A percentile compares a stretch with the other conserved stretches of the same genome.
These are phyloP conservation scores for Fusarium domesticum DNA, from an alignment of 2,329 filamentous ascomycete genomes.

Conservation along the genomic window DNA sequence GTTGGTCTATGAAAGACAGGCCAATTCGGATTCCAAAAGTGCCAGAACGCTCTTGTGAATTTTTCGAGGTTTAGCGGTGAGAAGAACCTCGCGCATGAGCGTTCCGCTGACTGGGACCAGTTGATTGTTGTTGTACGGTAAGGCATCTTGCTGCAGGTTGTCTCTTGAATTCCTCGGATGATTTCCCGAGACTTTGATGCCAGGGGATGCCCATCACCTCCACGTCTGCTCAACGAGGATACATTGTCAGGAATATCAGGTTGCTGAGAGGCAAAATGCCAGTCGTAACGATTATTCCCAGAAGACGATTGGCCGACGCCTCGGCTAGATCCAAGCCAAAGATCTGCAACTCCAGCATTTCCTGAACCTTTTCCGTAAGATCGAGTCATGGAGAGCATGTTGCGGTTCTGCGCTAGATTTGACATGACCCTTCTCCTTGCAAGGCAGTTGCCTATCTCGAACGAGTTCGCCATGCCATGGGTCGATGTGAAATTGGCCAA, in stretches of 20 bases:
- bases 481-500: constrained; percentile 6
- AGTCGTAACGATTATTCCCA: neutral
- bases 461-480: constrained; percentile 8
- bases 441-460: neutral
- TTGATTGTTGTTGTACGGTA: neutral
- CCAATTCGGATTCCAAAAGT: constrained; percentile 17
- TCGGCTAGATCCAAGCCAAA: neutral
- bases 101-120: neutral
- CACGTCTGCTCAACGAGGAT: neutral
- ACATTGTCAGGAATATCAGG: neutral
- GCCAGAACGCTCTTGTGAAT: constrained; percentile 8
- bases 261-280: neutral
- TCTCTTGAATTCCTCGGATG: neutral
- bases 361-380: neutral
- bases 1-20: constrained; percentile 12
- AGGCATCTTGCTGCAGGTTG: neutral
- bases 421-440: neutral
- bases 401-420: neutral
- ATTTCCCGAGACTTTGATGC: constrained; percentile 2
- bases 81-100: constrained; percentile 8
- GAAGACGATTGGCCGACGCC: neutral
- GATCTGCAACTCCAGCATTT: neutral
- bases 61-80: constrained; percentile 10
- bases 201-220: neutral
- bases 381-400: neutral